These are phyloP conservation scores for Bothriochloa decipiens DNA, from an alignment of 176 grass and related monocot species.

Conservation along the genomic window DNA sequence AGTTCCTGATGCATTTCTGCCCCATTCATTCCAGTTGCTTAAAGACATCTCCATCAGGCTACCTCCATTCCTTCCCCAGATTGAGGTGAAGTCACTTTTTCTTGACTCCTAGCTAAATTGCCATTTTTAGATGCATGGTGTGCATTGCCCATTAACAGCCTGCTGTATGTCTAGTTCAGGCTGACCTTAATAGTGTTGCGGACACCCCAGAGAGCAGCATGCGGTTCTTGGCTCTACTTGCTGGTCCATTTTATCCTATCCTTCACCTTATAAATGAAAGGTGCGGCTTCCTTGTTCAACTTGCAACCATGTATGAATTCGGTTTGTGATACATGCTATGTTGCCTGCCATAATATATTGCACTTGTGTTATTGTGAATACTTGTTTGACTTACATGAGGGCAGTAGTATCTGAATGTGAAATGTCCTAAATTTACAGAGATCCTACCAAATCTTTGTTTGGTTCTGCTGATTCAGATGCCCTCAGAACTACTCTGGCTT, in stretches of 20 bases:
- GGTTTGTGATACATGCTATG: constrained; percentile 30
- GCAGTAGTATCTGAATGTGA: constrained; percentile 46
- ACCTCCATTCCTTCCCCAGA: constrained; percentile 74
- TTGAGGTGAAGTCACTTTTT: constrained; percentile 64
- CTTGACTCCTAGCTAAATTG: constrained; percentile 30
- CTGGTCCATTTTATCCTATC: constrained; percentile 92
- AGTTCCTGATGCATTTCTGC: constrained; percentile 41
- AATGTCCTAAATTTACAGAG: constrained; percentile 61
- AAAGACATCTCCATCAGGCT: constrained; percentile 78
- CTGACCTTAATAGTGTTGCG: constrained; percentile 68
- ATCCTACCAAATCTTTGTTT: constrained; percentile 55
- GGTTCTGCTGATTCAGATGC: constrained; percentile 68
- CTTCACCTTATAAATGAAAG: constrained; percentile 88
- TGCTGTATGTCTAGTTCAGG: constrained; percentile 52
- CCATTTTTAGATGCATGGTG: constrained; percentile 4
- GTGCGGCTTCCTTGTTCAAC: constrained; percentile 40
- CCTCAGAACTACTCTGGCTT: constrained; percentile 57
- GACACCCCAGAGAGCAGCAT: constrained; percentile 72
- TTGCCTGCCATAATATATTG: constrained; percentile 35
- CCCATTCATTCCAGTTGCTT: constrained; percentile 67
- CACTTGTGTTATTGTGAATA: constrained; percentile 17
- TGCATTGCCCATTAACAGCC: constrained; percentile 3
- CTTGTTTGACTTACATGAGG: constrained; percentile 9
- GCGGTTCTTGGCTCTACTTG: constrained; percentile 81
- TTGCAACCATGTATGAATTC: constrained; percentile 22